Evolutionary conservation across 305 asterid genomes (phyloP).

Genomic region (Fraxinus velutina): DNA sequence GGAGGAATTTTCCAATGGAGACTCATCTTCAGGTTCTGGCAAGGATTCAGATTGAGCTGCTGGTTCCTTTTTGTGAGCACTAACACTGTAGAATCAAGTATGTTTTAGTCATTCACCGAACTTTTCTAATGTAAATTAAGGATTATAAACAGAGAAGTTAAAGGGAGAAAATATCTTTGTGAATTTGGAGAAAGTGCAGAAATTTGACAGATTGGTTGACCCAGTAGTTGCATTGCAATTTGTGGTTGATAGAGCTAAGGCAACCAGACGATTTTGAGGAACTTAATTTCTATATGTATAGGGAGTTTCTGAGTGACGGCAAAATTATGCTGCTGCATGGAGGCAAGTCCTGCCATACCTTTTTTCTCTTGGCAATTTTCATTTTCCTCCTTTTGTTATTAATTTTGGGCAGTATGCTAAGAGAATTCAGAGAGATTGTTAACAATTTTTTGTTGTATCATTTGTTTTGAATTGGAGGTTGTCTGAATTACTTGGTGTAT

Average conservation of each 20-base stretch:
- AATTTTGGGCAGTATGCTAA: slow-evolving; percentile 45
- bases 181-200: slow-evolving; percentile 36
- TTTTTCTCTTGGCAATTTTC: slow-evolving; percentile 37
- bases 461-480: slow-evolving; percentile 19
- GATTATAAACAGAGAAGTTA: slow-evolving; percentile 41
- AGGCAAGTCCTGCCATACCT: slow-evolving; percentile 27
- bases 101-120: slow-evolving; percentile 42
- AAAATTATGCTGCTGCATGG: slow-evolving; percentile 38
- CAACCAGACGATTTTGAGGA: slow-evolving; percentile 40
- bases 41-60: slow-evolving; percentile 68
- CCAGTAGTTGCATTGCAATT: slow-evolving; percentile 35
- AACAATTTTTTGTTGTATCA: slow-evolving; percentile 39
- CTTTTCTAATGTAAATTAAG: slow-evolving; percentile 63
- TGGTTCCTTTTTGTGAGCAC: slow-evolving; percentile 43
- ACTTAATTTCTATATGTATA: slow-evolving; percentile 35
- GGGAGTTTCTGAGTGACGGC: slow-evolving; percentile 41
- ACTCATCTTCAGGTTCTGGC: slow-evolving; percentile 56
- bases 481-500: neutral
- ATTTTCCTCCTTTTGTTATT: slow-evolving; percentile 32
- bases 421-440: slow-evolving; percentile 37
- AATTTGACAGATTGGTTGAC: slow-evolving; percentile 39
- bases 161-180: slow-evolving; percentile 31
- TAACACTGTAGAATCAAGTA: slow-evolving; percentile 58
- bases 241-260: slow-evolving; percentile 28
- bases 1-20: slow-evolving; percentile 58